phyloP scores from a whole-genome alignment of 1,284 basidiomycete genomes.

The Phlebopus sp. region DNA sequence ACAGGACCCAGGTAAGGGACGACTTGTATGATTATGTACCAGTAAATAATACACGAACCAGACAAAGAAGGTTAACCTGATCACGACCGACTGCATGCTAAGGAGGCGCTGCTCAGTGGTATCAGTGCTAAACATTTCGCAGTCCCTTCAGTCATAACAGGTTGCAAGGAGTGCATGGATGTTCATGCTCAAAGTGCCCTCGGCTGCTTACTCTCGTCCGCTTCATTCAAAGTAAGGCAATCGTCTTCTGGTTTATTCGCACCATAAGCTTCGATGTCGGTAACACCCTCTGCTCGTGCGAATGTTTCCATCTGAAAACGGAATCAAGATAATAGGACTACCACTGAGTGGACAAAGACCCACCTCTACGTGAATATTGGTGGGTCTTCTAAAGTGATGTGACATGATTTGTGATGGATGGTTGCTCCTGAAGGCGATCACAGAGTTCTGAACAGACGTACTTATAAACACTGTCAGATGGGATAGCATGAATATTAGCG shows the following conservation, averaged over 20 bases:
- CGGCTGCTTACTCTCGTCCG: slow-evolving; percentile 19
- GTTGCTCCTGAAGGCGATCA: slow-evolving; percentile 30
- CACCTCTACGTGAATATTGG: slow-evolving; percentile 36
- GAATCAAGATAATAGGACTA: slow-evolving; percentile 4
- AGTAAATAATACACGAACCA: no score
- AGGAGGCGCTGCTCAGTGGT: no score
- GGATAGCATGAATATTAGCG: slow-evolving; percentile 4
- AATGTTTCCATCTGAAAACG: slow-evolving; percentile 35
- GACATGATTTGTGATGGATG: slow-evolving; percentile 10
- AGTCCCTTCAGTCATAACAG: no score
- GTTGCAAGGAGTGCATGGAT: not conserved
- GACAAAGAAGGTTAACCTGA: no score
- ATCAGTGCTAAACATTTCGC: no score
- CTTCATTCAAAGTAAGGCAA: slow-evolving; percentile 27
- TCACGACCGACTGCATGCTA: no score
- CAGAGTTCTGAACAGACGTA: slow-evolving; percentile 32
- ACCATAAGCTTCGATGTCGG: slow-evolving; percentile 24
- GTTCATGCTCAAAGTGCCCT: slow-evolving; percentile 13
- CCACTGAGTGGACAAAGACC: slow-evolving; percentile 3
- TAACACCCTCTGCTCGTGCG: slow-evolving; percentile 25
- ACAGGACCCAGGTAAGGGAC: no score
- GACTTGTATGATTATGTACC: no score
- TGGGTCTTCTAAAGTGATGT: slow-evolving; percentile 13
- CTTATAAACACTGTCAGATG: slow-evolving; percentile 12
- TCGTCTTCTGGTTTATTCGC: slow-evolving; percentile 24